A percentile compares a stretch with the other conserved stretches of the same genome.
phyloP scores from a whole-genome alignment of 805 yeast species.

The Cyberlindnera suaveolens region DNA sequence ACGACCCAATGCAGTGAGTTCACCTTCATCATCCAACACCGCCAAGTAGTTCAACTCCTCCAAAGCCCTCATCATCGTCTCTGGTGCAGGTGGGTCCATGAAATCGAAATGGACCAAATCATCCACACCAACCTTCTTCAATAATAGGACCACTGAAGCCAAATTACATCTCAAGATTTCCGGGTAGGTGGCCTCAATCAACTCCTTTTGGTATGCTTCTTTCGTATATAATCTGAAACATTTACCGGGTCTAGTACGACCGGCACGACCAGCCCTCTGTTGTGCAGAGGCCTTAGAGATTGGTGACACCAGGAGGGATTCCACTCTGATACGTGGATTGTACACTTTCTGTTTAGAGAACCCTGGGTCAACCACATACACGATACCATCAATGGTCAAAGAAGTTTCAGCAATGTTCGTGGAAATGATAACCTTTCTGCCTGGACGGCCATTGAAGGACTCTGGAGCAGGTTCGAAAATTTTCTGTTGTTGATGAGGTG shows the following conservation, averaged over 20 bases:
- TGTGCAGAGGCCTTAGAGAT: slow-evolving; percentile 97
- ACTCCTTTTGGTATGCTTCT: slow-evolving; percentile 90
- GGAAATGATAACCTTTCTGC: slow-evolving; percentile 86
- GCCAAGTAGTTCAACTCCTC: slow-evolving; percentile 89
- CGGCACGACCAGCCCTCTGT: slow-evolving; percentile 99
- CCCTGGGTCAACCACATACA: slow-evolving; percentile 96
- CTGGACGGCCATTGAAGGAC: slow-evolving; percentile 78
- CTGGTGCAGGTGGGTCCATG: slow-evolving; percentile 99
- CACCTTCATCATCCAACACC: slow-evolving; percentile 89
- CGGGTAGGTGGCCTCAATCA: slow-evolving; percentile 93
- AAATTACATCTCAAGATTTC: slow-evolving; percentile 89
- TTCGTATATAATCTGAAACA: slow-evolving; percentile 95
- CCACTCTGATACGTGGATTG: slow-evolving; percentile 94
- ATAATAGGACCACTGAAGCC: slow-evolving; percentile 85
- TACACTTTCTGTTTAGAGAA: slow-evolving; percentile 94
- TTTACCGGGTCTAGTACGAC: slow-evolving; percentile 98
- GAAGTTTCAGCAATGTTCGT: slow-evolving; percentile 98
- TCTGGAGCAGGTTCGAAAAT: slow-evolving; percentile 88
- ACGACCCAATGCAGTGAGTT: slow-evolving; percentile 83
- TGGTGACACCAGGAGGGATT: slow-evolving; percentile 89
- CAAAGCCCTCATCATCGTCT: slow-evolving; percentile 98
- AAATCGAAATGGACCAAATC: slow-evolving; percentile 97
- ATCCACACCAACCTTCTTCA: slow-evolving; percentile 90
- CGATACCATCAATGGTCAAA: slow-evolving; percentile 94
- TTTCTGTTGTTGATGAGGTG: slow-evolving; percentile 91